A percentile compares a stretch with the other conserved stretches of the same genome.
Evolutionary conservation across 2,329 filamentous ascomycete genomes (phyloP).

Genomic region (Diaporthe citri): DNA sequence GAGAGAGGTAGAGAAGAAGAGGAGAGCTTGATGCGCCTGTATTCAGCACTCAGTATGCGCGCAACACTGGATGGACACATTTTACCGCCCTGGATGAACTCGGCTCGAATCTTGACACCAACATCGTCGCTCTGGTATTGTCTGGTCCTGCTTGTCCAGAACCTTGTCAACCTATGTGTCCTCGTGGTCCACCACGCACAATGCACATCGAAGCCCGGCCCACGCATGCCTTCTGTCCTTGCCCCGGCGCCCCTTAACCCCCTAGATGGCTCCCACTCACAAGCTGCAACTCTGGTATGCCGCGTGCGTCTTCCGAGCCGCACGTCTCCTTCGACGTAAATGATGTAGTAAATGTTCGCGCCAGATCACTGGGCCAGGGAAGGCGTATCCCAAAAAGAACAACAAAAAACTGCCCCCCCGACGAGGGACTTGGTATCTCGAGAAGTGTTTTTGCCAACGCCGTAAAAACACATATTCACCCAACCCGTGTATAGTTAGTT

Average conservation of each 20-base stretch:
- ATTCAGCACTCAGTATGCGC: background rate
- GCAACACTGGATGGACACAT: background rate
- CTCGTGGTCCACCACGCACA: background rate
- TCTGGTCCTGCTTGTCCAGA: background rate
- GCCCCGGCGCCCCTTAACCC: background rate
- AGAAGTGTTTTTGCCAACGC: slow-evolving; percentile 43
- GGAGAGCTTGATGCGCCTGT: background rate
- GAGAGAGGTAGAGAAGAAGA: background rate
- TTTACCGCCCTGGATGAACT: background rate
- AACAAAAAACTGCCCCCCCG: slow-evolving; percentile 36
- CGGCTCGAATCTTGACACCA: background rate
- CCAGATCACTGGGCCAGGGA: slow-evolving; percentile 32
- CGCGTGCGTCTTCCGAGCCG: background rate
- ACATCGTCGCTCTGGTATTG: background rate
- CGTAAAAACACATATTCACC: slow-evolving; percentile 39
- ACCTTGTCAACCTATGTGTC: background rate
- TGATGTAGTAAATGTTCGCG: slow-evolving; percentile 11
- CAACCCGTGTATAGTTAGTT: slow-evolving; percentile 37
- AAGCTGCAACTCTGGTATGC: background rate
- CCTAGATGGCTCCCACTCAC: background rate
- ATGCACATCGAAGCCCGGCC: background rate
- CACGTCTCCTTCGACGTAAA: background rate
- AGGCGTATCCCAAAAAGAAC: slow-evolving; percentile 18
- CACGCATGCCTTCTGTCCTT: background rate
- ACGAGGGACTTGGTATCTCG: slow-evolving; percentile 46